A percentile compares a stretch with the other conserved stretches of the same genome.
Evolutionary conservation across 345 rosid species (phyloP).

Genomic region (Salix arbutifolia): DNA sequence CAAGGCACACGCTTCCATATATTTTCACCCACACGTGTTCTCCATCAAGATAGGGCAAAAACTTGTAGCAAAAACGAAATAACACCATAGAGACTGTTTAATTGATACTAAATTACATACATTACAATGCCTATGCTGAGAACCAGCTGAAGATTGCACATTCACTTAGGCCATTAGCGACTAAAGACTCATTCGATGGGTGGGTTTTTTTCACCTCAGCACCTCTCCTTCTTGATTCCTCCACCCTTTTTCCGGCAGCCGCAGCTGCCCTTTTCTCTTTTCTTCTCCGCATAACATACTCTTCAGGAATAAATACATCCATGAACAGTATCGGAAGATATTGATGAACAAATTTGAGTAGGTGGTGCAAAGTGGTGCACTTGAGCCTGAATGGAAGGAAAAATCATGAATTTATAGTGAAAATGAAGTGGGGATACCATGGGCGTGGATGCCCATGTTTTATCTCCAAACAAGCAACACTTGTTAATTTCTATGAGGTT

Average conservation of each 20-base stretch:
- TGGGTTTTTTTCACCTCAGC: conserved; percentile 13
- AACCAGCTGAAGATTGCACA: conserved; percentile 27
- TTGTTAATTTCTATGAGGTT: neutral
- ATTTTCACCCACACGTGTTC: neutral
- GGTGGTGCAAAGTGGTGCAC: neutral
- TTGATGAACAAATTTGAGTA: neutral
- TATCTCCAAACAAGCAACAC: conserved; percentile 12
- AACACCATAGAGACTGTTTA: neutral
- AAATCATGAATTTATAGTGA: neutral
- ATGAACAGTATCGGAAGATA: neutral
- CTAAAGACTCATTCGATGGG: conserved; percentile 11
- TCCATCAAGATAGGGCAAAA: neutral
- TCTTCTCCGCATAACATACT: conserved; percentile 52
- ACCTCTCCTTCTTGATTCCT: conserved; percentile 11
- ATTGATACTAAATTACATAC: neutral
- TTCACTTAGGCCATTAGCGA: conserved; percentile 15
- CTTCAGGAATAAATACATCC: conserved; percentile 71
- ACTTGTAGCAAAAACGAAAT: neutral
- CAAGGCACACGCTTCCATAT: neutral
- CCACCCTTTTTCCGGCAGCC: conserved; percentile 12
- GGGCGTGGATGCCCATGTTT: conserved; percentile 11
- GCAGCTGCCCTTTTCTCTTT: conserved; percentile 46
- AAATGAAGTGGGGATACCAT: neutral
- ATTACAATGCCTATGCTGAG: conserved; percentile 26
- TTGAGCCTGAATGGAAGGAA: neutral